Percentiles rank a stretch among this genome's conserved stretches.
These are phyloP conservation scores for Thymus quinquecostatus DNA, from an alignment of 257 asterid species.

Conservation along the genomic window DNA sequence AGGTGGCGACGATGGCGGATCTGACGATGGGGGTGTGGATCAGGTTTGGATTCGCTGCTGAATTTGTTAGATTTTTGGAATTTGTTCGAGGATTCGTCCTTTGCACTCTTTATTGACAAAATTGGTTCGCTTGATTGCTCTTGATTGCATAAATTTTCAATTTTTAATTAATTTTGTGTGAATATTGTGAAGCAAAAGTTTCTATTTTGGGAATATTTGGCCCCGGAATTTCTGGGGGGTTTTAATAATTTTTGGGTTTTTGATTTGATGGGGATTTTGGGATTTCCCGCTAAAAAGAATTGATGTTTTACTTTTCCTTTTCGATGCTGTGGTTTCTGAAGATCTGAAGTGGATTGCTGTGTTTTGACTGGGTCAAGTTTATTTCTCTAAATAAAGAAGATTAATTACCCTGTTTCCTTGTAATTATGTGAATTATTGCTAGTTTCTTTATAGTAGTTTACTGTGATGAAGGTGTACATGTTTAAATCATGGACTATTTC, in stretches of 20 bases:
- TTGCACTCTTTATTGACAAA: constrained; percentile 15
- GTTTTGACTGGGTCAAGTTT: constrained; percentile 62
- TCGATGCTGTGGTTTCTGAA: constrained; percentile 46
- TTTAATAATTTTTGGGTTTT: constrained; percentile 20
- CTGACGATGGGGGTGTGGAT: constrained; percentile 57
- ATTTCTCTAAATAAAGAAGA: constrained; percentile 16
- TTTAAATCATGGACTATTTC: constrained; percentile 20
- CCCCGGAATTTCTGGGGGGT: constrained; percentile 25
- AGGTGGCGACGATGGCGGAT: constrained; percentile 65
- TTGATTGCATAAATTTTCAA: background rate
- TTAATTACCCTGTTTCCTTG: constrained; percentile 24
- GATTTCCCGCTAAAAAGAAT: constrained; percentile 68
- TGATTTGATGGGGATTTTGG: constrained; percentile 48
- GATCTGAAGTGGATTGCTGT: constrained; percentile 54
- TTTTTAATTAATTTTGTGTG: constrained; percentile 23
- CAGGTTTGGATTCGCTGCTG: constrained; percentile 48
- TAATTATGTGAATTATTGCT: constrained; percentile 28
- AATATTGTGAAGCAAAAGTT: constrained; percentile 30
- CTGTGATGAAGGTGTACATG: background rate
- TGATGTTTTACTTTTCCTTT: constrained; percentile 36
- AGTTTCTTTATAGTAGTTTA: constrained; percentile 17
- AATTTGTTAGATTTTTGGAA: constrained; percentile 24
- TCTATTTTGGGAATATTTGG: constrained; percentile 46
- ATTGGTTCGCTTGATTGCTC: background rate
- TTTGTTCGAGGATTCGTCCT: constrained; percentile 15